These are phyloP conservation scores for Albugo laibachii DNA, from an alignment of 352 stramenopile genomes.

Conservation along the genomic window DNA sequence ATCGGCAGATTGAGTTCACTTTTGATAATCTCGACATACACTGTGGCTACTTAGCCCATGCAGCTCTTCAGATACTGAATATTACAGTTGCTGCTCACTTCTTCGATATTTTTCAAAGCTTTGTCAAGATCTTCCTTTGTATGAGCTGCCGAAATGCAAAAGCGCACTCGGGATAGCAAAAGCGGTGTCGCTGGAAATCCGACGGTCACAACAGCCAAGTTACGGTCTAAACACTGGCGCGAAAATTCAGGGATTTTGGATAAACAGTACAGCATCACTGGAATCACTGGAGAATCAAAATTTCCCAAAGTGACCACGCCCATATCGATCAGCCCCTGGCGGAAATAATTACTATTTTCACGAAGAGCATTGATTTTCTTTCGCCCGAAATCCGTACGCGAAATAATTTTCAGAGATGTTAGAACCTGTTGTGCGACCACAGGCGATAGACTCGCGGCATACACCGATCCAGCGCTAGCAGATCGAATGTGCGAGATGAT, in stretches of 20 bases:
- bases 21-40: too few relatives aligned
- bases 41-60: too few relatives aligned
- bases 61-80: constrained; percentile 22
- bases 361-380: constrained; percentile 85
- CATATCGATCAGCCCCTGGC: constrained; percentile 86
- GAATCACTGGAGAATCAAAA: constrained; percentile 96
- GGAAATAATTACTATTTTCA: constrained; percentile 97
- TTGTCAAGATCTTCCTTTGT: constrained; percentile 84
- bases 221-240: constrained; percentile 86
- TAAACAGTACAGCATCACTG: constrained; percentile 96
- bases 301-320: constrained; percentile 83
- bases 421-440: constrained; percentile 44
- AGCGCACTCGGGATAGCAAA: constrained; percentile 84
- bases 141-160: constrained; percentile 94
- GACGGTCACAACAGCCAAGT: constrained; percentile 95
- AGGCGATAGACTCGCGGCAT: constrained; percentile 37
- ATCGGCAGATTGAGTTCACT: too few relatives aligned
- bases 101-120: constrained; percentile 80
- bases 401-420: constrained; percentile 85
- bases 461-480: constrained; percentile 31
- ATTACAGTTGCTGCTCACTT: constrained; percentile 71
- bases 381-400: constrained; percentile 81
- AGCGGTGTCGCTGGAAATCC: constrained; percentile 93
- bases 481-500: constrained; percentile 40
- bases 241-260: constrained; percentile 96